Evolutionary conservation across 2,329 filamentous ascomycete genomes (phyloP), one percentile per base, ranked within the genome.

Genomic region (Monilinia vaccinii-corymbosi): DNA sequence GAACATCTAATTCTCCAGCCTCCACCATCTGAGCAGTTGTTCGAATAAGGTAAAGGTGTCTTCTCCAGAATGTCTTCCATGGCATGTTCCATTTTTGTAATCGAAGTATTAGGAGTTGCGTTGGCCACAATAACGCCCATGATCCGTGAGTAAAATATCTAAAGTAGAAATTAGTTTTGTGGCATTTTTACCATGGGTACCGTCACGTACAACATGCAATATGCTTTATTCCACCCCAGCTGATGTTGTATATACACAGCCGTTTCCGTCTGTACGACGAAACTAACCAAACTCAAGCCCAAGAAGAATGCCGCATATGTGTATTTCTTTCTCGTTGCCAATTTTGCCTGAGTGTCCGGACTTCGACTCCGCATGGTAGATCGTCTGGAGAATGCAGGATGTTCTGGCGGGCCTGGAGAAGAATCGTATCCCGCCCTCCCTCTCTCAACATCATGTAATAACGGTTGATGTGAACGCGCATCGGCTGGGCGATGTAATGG

Each of bases 141-240:
- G 91, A 96, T 59, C 93, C 89, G 76, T 99, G 94, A 13, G 94
- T 99, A 66, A 99, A 80, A 75, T 96, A 88, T 47, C 82, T 85
- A 68, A 8, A 14, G 1, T 21, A 46, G 11, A 36, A 62, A 63
- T 63, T 44, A 52, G 46, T 53, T 45, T 36, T 32, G 18, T 32
- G 3, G 4, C 8, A 31, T 14, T 42, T 32, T 10, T 48, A 21
- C 6, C 3, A 45, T 21, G 23, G 25, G 23, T n/a, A 28, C 13
- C 11, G 36, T 36, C 36, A 73, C 76, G 76, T 76, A 97, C 80
- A 99, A 84, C 94, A 99, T 99, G 79, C 91, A 96, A 77, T 97
- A 99, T n/a, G 94, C 90, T 78, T 99, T 99, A 76, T 95, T 84
- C 94, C 94, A 99, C 64, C 88, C 85, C 64, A 97, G 76, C 62